Evolutionary conservation across 495 filamentous ascomycete species (phyloP).

Genomic region (Aspergillus heteromorphus): DNA sequence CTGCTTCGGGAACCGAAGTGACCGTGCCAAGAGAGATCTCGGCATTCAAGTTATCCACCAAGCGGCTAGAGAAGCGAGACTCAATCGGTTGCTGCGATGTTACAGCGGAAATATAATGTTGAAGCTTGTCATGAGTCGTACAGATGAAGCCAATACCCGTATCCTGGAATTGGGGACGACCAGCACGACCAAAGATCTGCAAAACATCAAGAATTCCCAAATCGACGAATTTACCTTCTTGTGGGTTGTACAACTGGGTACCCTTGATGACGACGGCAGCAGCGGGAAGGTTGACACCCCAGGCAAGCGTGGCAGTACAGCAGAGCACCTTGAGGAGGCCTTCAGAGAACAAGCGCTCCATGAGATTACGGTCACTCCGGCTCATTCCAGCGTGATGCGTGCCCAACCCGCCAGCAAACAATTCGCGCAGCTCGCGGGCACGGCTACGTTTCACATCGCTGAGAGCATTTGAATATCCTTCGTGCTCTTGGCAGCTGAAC

Average conservation of each 20-base stretch:
- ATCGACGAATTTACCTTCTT: conserved; percentile 94
- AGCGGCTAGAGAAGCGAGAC: conserved; percentile 79
- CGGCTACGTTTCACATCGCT: conserved; percentile 78
- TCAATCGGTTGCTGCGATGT: conserved; percentile 96
- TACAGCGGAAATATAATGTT: conserved; percentile 89
- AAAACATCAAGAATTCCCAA: conserved; percentile 95
- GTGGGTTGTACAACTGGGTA: conserved; percentile 91
- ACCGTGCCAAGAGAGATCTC: conserved; percentile 93
- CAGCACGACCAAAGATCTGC: conserved; percentile 97
- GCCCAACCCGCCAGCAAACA: conserved; percentile 84
- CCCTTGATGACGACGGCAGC: conserved; percentile 98
- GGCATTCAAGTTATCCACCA: conserved; percentile 96
- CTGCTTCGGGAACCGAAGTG: conserved; percentile 87
- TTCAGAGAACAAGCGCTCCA: conserved; percentile 83
- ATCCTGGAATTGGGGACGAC: conserved; percentile 94
- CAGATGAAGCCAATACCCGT: conserved; percentile 95
- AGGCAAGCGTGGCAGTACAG: conserved; percentile 96
- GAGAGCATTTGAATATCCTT: conserved; percentile 63
- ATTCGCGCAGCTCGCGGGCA: conserved; percentile 77
- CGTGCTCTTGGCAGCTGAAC: conserved; percentile 65
- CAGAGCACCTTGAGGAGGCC: conserved; percentile 92
- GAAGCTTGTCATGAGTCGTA: conserved; percentile 84
- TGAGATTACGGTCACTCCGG: conserved; percentile 84
- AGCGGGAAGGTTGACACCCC: conserved; percentile 98
- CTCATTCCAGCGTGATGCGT: conserved; percentile 96